These are phyloP conservation scores for Galeopsis tetrahit DNA, from an alignment of 257 asterid species.

Conservation along the genomic window DNA sequence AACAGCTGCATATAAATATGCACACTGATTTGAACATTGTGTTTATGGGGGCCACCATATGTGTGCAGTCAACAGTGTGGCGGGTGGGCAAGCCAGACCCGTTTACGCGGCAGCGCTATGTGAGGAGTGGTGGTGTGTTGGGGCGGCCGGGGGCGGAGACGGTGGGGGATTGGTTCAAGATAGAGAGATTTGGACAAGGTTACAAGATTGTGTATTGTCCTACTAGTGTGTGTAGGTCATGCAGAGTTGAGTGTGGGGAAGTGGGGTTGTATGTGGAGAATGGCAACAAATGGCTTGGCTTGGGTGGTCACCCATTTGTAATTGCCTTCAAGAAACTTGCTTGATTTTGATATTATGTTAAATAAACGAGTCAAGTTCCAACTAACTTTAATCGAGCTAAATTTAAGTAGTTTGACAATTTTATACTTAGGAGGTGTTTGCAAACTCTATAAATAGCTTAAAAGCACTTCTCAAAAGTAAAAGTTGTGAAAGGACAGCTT, in stretches of 20 bases:
- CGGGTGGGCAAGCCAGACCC: conserved; percentile 38
- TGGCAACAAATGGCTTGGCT: conserved; percentile 54
- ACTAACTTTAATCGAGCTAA: no score
- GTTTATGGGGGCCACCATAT: conserved; percentile 52
- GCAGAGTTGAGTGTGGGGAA: conserved; percentile 50
- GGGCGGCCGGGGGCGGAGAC: conserved; percentile 53
- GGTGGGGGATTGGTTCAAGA: conserved; percentile 57
- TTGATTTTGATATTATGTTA: no score
- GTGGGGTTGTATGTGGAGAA: conserved; percentile 55
- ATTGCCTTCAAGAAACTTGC: conserved; percentile 45
- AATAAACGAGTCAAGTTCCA: no score
- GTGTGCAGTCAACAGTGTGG: conserved; percentile 66
- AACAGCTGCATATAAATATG: conserved; percentile 31
- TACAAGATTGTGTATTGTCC: conserved; percentile 61
- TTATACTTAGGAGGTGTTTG: no score
- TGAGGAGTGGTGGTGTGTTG: conserved; percentile 46
- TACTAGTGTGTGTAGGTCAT: conserved; percentile 43
- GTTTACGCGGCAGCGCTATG: conserved; percentile 44
- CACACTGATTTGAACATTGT: conserved; percentile 50
- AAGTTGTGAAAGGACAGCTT: no score
- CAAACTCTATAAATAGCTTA: no score
- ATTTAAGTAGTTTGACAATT: no score
- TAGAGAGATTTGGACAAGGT: conserved; percentile 43
- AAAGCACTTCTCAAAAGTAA: no score
- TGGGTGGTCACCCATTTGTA: conserved; percentile 48